Conservation (phyloP, 805 yeast species). For the Candida stauntonica region DNA sequence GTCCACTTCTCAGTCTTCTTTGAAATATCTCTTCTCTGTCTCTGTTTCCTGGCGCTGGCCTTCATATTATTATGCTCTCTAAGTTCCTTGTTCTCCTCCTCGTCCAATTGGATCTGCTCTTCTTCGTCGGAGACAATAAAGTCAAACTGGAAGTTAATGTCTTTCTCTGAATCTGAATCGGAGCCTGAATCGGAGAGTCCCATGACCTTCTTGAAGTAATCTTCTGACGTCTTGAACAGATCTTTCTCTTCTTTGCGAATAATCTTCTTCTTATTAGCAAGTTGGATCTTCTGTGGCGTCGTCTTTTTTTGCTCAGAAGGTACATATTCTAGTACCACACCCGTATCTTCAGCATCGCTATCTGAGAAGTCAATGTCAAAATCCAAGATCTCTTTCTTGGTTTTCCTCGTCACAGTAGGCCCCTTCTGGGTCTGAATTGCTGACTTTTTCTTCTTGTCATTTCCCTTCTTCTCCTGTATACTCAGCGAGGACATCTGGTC, state of each 20-base stretch:
- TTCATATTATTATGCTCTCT: slow-evolving; percentile 2
- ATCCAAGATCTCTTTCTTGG: slow-evolving; percentile 19
- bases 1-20: slow-evolving; percentile 1
- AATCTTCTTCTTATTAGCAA: too few relatives aligned
- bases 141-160: slow-evolving; percentile 4
- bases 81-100: slow-evolving; percentile 3
- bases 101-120: slow-evolving; percentile 16
- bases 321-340: too few relatives aligned
- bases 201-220: slow-evolving; percentile 8
- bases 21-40: background rate
- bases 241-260: slow-evolving; percentile 1
- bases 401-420: slow-evolving; percentile 4
- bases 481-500: too few relatives aligned
- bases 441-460: background rate
- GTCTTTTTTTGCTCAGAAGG: background rate
- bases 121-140: slow-evolving; percentile 16
- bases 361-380: slow-evolving; percentile 21
- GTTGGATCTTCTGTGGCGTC: background rate
- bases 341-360: slow-evolving; percentile 5
- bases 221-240: slow-evolving; percentile 6
- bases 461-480: background rate
- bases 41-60: background rate
- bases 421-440: background rate
- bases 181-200: slow-evolving; percentile 6
- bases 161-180: background rate